Evolutionary conservation across 2,329 filamentous ascomycete species (phyloP).

Genomic region (Coleophoma crateriformis): DNA sequence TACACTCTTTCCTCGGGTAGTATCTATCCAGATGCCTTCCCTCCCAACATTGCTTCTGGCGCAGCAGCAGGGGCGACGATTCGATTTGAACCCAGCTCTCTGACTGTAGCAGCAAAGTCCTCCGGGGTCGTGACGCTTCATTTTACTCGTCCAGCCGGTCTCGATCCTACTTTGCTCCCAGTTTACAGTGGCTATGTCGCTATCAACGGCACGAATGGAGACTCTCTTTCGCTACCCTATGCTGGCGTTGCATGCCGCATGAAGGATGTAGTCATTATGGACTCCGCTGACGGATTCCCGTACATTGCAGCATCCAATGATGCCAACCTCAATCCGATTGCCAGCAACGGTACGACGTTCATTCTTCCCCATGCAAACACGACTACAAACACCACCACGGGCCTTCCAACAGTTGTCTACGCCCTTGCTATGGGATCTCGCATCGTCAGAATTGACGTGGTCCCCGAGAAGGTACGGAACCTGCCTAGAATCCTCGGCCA

Average conservation of each 20-base stretch:
- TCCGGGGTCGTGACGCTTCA: background rate
- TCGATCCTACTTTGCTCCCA: slow-evolving; percentile 29
- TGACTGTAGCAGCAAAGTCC: background rate
- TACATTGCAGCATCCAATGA: slow-evolving; percentile 15
- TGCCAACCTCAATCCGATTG: slow-evolving; percentile 13
- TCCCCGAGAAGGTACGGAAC: background rate
- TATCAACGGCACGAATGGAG: slow-evolving; percentile 34
- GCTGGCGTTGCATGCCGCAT: slow-evolving; percentile 34
- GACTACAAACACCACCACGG: slow-evolving; percentile 16
- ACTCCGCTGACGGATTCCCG: slow-evolving; percentile 6
- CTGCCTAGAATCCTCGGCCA: background rate
- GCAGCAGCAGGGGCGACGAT: background rate
- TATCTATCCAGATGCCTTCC: background rate
- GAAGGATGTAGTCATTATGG: slow-evolving; percentile 15
- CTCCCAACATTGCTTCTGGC: background rate
- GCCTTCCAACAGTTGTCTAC: slow-evolving; percentile 11
- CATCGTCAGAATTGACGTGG: background rate
- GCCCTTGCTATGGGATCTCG: slow-evolving; percentile 7
- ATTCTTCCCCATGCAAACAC: background rate
- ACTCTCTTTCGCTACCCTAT: slow-evolving; percentile 32
- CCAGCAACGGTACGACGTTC: slow-evolving; percentile 19
- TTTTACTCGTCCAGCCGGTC: background rate
- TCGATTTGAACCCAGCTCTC: background rate
- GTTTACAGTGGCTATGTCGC: slow-evolving; percentile 43
- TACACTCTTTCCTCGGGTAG: background rate